Evolutionary conservation across 2,329 filamentous ascomycete species (phyloP).

Genomic region (Epichloe gansuensis): DNA sequence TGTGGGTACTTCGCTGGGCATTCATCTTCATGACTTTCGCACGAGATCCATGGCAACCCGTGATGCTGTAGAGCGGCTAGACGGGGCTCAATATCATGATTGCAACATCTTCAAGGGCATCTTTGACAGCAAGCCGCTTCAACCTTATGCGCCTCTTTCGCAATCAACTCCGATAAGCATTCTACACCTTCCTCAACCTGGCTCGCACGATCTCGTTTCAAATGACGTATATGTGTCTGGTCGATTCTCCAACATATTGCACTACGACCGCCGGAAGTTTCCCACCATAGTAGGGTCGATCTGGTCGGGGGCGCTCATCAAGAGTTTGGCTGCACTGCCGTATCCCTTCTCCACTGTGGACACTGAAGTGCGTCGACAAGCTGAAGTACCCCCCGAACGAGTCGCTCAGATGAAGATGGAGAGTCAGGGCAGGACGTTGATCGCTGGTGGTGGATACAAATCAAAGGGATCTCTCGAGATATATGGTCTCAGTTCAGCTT

Average conservation of each 20-base stretch:
- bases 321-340: constrained; percentile 57
- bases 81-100: constrained; percentile 13
- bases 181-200: constrained; percentile 55
- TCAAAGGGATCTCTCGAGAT: constrained; percentile 81
- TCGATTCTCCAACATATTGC: constrained; percentile 75
- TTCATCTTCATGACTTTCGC: constrained; percentile 74
- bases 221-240: constrained; percentile 81
- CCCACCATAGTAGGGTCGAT: constrained; percentile 65
- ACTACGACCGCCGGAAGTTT: constrained; percentile 81
- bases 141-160: constrained; percentile 57
- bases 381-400: constrained; percentile 41
- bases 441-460: constrained; percentile 83
- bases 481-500: constrained; percentile 46
- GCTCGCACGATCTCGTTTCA: constrained; percentile 41
- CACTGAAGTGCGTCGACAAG: constrained; percentile 42
- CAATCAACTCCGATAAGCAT: constrained; percentile 76
- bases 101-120: constrained; percentile 24
- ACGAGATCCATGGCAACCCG: constrained; percentile 20
- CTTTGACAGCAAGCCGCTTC: constrained; percentile 39
- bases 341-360: constrained; percentile 52
- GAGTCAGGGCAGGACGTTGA: constrained; percentile 48
- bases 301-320: constrained; percentile 71
- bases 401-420: constrained; percentile 40
- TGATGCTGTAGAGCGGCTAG: constrained; percentile 25
- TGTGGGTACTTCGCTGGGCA: constrained; percentile 66